These are phyloP conservation scores for Lactarius vividus DNA, from an alignment of 768 basidiomycete species.

Conservation along the genomic window DNA sequence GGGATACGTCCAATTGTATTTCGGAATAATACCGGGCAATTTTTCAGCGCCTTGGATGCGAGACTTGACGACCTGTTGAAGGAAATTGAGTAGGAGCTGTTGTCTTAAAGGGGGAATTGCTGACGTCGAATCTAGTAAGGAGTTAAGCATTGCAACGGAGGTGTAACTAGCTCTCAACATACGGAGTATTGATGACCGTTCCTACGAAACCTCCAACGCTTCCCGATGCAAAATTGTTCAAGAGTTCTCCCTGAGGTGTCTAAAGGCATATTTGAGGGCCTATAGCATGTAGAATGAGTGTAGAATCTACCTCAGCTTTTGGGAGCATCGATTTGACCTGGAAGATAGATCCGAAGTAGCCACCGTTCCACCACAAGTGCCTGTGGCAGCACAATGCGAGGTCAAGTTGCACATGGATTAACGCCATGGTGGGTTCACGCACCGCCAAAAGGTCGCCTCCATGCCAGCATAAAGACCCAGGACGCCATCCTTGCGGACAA, in stretches of 20 bases:
- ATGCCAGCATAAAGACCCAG: conserved; percentile 91
- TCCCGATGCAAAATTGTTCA: conserved; percentile 94
- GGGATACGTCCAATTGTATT: conserved; percentile 98
- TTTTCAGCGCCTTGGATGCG: conserved; percentile 80
- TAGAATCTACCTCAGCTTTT: conserved; percentile 67
- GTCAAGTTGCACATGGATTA: background rate
- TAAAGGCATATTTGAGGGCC: background rate
- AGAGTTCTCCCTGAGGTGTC: conserved; percentile 37
- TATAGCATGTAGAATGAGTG: background rate
- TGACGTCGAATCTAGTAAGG: conserved; percentile 46
- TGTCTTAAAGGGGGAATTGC: background rate
- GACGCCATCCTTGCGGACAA: conserved; percentile 73
- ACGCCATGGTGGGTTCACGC: conserved; percentile 16
- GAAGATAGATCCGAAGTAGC: conserved; percentile 93
- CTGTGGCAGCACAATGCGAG: conserved; percentile 36
- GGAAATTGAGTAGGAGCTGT: background rate
- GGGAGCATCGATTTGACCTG: conserved; percentile 79
- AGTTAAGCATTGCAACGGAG: background rate
- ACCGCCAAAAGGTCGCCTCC: conserved; percentile 99
- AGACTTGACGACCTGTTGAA: conserved; percentile 83
- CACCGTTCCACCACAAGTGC: conserved; percentile 91
- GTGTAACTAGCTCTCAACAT: conserved; percentile 31
- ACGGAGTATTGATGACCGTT: conserved; percentile 92
- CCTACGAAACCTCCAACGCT: conserved; percentile 87
- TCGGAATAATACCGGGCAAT: conserved; percentile 55